Evolutionary conservation across 306 rosid species (phyloP).

Genomic region (Trifolium pratense): DNA sequence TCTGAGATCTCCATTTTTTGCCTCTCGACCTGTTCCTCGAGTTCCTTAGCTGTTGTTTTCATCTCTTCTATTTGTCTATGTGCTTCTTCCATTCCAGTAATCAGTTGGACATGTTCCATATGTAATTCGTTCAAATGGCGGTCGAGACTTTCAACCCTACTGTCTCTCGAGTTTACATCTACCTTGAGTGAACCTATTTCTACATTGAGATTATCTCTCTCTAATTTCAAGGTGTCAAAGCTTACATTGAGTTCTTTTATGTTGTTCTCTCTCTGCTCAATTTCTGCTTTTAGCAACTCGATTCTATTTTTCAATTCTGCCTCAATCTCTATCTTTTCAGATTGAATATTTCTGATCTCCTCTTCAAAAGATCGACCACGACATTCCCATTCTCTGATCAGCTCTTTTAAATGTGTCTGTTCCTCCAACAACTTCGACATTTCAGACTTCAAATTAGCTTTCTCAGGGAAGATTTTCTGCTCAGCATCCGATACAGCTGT

Average conservation of each 20-base stretch:
- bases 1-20: conserved; percentile 62
- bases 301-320: conserved; percentile 57
- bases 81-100: conserved; percentile 54
- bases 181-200: conserved; percentile 50
- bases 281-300: conserved; percentile 53
- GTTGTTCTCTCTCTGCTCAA: conserved; percentile 48
- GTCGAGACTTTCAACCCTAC: conserved; percentile 46
- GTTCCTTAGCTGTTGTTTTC: conserved; percentile 54
- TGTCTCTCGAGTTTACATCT: conserved; percentile 55
- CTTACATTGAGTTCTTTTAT: conserved; percentile 52
- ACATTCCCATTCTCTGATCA: conserved; percentile 69
- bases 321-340: conserved; percentile 61
- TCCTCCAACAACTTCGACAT: conserved; percentile 63
- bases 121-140: conserved; percentile 59
- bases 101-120: conserved; percentile 57
- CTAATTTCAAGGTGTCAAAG: conserved; percentile 51
- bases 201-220: conserved; percentile 58
- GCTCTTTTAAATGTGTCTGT: conserved; percentile 54
- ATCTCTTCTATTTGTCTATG: conserved; percentile 55
- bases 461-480: conserved; percentile 94
- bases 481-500: conserved; percentile 90
- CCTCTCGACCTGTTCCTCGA: conserved; percentile 73
- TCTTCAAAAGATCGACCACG: conserved; percentile 78
- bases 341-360: conserved; percentile 73
- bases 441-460: conserved; percentile 79